These are phyloP conservation scores for Asterionellopsis glacialis DNA, from an alignment of 108 stramenopile genomes.

Conservation along the genomic window DNA sequence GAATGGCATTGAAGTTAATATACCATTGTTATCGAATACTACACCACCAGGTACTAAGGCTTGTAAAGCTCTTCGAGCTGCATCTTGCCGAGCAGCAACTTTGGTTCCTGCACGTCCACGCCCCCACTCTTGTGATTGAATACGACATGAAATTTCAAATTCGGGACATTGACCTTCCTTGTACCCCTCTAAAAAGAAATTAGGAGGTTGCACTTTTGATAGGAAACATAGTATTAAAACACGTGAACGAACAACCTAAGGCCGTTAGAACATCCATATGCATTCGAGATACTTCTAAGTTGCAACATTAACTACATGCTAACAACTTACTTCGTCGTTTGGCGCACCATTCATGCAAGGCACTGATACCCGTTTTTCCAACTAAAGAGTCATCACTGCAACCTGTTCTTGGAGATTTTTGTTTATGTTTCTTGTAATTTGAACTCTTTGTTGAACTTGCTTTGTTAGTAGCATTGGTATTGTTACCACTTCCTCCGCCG, in stretches of 20 bases:
- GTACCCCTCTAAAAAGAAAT: neutral
- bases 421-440: conserved; percentile 38
- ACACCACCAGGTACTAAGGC: conserved; percentile 60
- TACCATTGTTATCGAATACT: conserved; percentile 61
- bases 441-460: neutral
- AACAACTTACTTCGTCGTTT: conserved; percentile 55
- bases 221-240: neutral
- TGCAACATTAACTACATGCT: conserved; percentile 16
- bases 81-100: conserved; percentile 66
- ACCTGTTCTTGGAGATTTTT: conserved; percentile 18
- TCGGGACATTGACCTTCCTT: conserved; percentile 10
- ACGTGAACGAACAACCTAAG: neutral
- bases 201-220: neutral
- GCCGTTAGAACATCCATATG: neutral
- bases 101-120: conserved; percentile 65
- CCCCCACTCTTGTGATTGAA: conserved; percentile 62
- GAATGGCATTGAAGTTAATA: conserved; percentile 43
- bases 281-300: too few relatives aligned
- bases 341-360: conserved; percentile 76
- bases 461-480: too few relatives aligned
- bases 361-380: conserved; percentile 74
- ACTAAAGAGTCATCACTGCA: conserved; percentile 48
- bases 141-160: conserved; percentile 50
- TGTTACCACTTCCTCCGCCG: neutral
- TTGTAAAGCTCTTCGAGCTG: conserved; percentile 60